phyloP scores from a whole-genome alignment of 2,329 filamentous ascomycete genomes.

The Diaporthe vaccinii region DNA sequence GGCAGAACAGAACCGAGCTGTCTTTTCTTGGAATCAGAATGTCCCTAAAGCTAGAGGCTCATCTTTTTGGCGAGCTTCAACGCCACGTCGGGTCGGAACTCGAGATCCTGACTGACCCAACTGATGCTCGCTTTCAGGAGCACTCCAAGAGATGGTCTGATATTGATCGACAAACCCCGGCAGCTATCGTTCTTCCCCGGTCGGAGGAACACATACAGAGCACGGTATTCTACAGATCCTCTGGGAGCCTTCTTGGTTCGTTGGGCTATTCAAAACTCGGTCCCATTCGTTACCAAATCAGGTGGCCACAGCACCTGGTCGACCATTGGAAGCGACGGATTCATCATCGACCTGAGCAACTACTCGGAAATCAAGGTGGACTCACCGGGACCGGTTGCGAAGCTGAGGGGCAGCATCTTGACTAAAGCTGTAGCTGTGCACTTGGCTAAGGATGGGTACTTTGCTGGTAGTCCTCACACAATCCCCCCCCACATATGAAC shows the following conservation, averaged over 20 bases:
- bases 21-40: not conserved
- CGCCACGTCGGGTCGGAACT: not conserved
- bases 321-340: slow-evolving; percentile 16
- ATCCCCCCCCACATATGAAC: not conserved
- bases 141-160: slow-evolving; percentile 34
- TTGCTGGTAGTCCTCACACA: slow-evolving; percentile 39
- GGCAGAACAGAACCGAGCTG: too few species aligned
- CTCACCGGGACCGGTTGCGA: slow-evolving; percentile 15
- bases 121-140: slow-evolving; percentile 15
- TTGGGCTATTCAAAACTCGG: slow-evolving; percentile 20
- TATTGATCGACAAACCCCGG: slow-evolving; percentile 20
- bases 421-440: slow-evolving; percentile 34
- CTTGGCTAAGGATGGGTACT: slow-evolving; percentile 36
- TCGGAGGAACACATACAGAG: slow-evolving; percentile 32
- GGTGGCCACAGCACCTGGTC: slow-evolving; percentile 37
- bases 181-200: slow-evolving; percentile 27
- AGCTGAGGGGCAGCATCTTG: slow-evolving; percentile 39
- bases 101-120: slow-evolving; percentile 13
- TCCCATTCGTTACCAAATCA: slow-evolving; percentile 34
- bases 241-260: too few species aligned
- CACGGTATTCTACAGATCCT: slow-evolving; percentile 13
- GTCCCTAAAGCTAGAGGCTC: not conserved
- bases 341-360: slow-evolving; percentile 28
- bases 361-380: slow-evolving; percentile 24
- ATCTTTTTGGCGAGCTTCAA: slow-evolving; percentile 23